phyloP scores from a whole-genome alignment of 495 filamentous ascomycete species.

The Penicillium canariense region DNA sequence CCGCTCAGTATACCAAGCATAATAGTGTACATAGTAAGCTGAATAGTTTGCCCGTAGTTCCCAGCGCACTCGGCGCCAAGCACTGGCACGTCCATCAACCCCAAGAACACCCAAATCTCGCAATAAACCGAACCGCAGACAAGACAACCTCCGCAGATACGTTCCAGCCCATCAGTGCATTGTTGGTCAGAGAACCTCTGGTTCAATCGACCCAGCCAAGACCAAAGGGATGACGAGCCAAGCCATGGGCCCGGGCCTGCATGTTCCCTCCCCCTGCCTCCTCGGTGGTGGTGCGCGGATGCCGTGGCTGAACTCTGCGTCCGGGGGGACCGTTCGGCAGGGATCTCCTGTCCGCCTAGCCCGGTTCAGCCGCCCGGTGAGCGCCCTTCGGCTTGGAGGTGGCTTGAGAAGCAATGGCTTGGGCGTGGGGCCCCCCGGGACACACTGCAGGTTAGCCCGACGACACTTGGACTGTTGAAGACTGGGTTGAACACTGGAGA shows the following conservation, averaged over 20 bases:
- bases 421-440: neutral
- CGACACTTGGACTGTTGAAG: no score
- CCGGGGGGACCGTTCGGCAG: neutral
- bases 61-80: no score
- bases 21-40: neutral
- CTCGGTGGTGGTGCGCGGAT: neutral
- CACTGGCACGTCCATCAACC: neutral
- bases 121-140: no score
- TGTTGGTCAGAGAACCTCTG: no score
- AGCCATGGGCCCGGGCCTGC: slow-evolving; percentile 3
- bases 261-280: neutral
- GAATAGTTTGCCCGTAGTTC: neutral
- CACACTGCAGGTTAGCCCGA: neutral
- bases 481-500: no score
- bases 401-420: neutral
- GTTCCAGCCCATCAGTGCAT: neutral
- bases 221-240: slow-evolving; percentile 16
- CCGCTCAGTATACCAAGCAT: no score
- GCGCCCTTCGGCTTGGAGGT: neutral
- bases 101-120: no score
- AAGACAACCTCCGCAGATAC: no score
- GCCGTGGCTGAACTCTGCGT: neutral
- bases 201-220: slow-evolving; percentile 13
- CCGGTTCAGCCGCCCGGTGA: slow-evolving; percentile 4
- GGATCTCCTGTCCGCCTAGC: slow-evolving; percentile 2